Evolutionary conservation across 768 basidiomycete species (phyloP), one percentile per base, ranked within the genome.

Genomic region (Phaeotremella fagi): DNA sequence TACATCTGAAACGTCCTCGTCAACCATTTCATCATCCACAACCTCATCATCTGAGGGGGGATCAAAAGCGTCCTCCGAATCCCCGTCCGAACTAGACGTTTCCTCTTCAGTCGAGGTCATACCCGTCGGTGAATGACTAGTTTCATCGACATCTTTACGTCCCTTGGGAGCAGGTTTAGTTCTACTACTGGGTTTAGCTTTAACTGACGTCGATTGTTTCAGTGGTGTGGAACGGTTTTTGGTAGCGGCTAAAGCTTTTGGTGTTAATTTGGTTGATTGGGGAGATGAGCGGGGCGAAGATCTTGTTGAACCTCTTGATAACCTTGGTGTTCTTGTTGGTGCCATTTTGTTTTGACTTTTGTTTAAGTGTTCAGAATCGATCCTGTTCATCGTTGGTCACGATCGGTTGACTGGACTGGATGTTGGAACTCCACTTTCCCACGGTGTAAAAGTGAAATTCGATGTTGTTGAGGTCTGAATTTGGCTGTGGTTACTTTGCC

Each of bases 81-180:
- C 52, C n/a, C 57, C 56, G 44, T 60, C 62, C 4, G 55, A 33
- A 23, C 64, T 60, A 16, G 53, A 53, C 3, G 43, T 48, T 4
- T 47, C 37, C 27, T 35, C 36, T 26, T 59, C 50, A 20, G 58
- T 50, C 37, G 56, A 55, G 16, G 59, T 55, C 60, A 63, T 7
- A 36, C 66, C 61, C n/a, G 48, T 66, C 3, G 56, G 33, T 14
- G 52, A 60, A 42, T 54, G 44, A 45, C n/a, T 38, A 36, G 79
- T 77, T 51, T 85, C 69, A 2, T 80, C 80, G 20, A 76, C 54
- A 1, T 77, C 77, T 15, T 77, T 77, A 20, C 2, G 63, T 69
- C 12, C 38, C 38, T 41, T 41, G 38, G 38, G 44, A 16, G n/a
- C 25, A 28, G 33, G 42, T 22, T 33, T n/a, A 2, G 35, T 35